Base-by-base conservation (phyloP, 352 stramenopile genomes). In the Phytopythium aichiense region DNA sequence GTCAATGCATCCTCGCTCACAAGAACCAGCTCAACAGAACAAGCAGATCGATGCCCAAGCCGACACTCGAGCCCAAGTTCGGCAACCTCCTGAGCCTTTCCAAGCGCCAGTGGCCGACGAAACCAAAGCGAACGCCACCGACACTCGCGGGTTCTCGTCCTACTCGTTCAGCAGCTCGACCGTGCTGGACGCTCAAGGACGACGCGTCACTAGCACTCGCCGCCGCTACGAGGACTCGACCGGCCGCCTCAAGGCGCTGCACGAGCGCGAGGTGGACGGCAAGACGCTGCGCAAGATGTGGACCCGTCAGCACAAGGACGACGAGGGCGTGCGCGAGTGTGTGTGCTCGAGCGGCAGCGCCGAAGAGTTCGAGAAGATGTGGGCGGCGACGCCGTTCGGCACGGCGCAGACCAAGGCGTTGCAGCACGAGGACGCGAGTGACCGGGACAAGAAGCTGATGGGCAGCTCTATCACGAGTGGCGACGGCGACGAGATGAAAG, bases 291-390 rank as follows among this genome's bases (percentile, higher is more conserved):
- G 37, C 37, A 42, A 42, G 37, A 42, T 9, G 37, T 42, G 37
- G 37, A 42, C 6, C 11, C 37, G 37, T 15, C 37, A 18, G 37
- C 37, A 42, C 37, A 42, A 42, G 12, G 8, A 18, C 37, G 37
- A 42, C 37, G 11, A 42, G n/a, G 79, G 76, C 15, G 58, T 76
- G 22, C 72, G 86, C 67, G 52, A 81, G 54, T 71, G 68, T 11
- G 51, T 81, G 15, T 84, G 73, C 62, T 80, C 74, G 15, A 68
- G 68, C 16, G 68, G 77, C 38, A 72, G 56, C 13, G 42, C 69
- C 2, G 77, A 86, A 0, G 81, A 85, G 42, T 91, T 91, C 61
- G 81, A 91, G 57, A 59, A 66, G 31, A 28, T 81, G 46, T 90
- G 81, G 78, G 61, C 67, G 30, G 51, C 81, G 48, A 88, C 81